phyloP scores from a whole-genome alignment of 768 basidiomycete genomes.

The Lactarius tabidus region DNA sequence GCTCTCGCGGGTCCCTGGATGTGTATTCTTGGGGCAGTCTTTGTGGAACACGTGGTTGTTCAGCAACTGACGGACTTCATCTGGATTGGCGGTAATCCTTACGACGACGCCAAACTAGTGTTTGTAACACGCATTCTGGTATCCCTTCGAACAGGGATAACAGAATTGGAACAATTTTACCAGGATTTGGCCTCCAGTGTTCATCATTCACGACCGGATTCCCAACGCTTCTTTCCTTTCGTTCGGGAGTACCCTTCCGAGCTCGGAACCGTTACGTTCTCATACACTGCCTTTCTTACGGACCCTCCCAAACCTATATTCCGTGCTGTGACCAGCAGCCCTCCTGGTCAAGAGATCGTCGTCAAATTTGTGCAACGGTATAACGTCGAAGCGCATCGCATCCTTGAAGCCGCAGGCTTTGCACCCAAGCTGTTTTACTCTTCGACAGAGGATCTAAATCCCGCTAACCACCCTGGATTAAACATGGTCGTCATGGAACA shows the following conservation, averaged over 20 bases:
- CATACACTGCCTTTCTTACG: background rate
- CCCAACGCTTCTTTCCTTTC: background rate
- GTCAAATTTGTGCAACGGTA: background rate
- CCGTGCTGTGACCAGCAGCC: too few species aligned
- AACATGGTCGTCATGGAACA: background rate
- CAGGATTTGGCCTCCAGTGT: rapidly evolving
- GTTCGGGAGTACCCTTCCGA: background rate
- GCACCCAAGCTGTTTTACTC: background rate
- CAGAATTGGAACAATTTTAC: background rate
- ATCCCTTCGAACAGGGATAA: background rate
- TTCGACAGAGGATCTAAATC: background rate
- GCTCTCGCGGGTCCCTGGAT: background rate
- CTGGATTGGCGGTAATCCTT: background rate
- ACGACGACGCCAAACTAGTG: background rate
- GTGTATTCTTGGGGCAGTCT: background rate
- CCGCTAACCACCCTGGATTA: background rate
- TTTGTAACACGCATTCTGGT: background rate
- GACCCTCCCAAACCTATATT: background rate
- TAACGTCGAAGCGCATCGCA: background rate
- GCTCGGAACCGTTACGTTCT: background rate
- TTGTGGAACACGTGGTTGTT: background rate
- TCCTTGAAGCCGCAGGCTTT: background rate
- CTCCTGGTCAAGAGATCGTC: background rate
- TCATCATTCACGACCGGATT: background rate
- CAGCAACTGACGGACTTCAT: background rate